phyloP scores from a whole-genome alignment of 208 protist species.

The Leishmania aethiopica region DNA sequence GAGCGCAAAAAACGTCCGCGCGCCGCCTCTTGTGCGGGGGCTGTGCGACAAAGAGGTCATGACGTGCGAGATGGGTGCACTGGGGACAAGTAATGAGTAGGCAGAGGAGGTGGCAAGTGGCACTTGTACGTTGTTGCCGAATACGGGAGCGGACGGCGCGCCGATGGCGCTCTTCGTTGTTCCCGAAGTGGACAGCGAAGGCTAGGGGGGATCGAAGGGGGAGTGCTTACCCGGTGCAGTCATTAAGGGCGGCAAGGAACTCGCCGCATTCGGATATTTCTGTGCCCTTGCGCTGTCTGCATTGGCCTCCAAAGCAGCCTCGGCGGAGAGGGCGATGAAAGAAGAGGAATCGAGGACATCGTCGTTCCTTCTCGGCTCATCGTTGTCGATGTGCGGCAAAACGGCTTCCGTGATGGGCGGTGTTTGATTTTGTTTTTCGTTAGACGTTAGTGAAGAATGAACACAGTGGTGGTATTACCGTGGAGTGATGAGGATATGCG shows the following conservation, averaged over 20 bases:
- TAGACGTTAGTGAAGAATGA: neutral
- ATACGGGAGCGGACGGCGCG: neutral
- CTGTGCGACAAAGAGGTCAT: slow-evolving; percentile 2
- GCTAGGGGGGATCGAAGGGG: neutral
- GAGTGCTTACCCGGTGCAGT: neutral
- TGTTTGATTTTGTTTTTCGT: neutral
- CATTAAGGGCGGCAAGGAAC: neutral
- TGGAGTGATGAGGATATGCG: neutral
- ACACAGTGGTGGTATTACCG: neutral
- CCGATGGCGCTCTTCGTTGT: neutral
- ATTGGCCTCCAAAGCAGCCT: neutral
- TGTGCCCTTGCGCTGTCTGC: neutral
- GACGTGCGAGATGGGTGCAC: neutral
- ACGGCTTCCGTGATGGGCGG: neutral
- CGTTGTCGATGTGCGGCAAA: neutral
- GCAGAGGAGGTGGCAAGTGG: neutral
- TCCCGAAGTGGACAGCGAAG: neutral
- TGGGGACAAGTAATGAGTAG: neutral
- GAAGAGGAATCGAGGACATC: neutral
- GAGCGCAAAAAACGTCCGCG: slow-evolving; percentile 21
- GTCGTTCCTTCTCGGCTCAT: neutral
- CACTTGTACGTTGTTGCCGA: neutral
- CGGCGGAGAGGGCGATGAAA: neutral
- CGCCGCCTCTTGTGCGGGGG: neutral
- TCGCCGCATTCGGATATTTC: neutral